Evolutionary conservation across 768 basidiomycete species (phyloP).

Genomic region (Pulveroboletus sp.): DNA sequence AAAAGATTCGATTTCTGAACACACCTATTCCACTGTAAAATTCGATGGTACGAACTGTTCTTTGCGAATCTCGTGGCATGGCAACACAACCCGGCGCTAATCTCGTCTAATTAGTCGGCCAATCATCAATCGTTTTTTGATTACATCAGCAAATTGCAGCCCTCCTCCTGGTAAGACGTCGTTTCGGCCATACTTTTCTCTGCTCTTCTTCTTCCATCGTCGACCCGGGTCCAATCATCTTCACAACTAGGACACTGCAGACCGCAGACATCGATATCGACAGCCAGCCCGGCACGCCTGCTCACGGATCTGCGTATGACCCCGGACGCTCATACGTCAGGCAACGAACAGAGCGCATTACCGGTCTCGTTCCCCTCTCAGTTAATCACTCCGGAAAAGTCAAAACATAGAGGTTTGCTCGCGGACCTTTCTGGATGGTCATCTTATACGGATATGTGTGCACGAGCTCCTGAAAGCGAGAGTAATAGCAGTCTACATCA

Average conservation of each 20-base stretch:
- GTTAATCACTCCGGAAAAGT: constrained; percentile 10
- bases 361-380: constrained; percentile 5
- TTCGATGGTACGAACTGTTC: constrained; percentile 37
- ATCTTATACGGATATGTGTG: constrained; percentile 11
- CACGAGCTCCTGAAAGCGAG: constrained; percentile 14
- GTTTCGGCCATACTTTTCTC: constrained; percentile 4
- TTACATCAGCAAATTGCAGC: constrained; percentile 22
- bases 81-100: background rate
- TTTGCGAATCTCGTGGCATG: constrained; percentile 6
- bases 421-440: constrained; percentile 13
- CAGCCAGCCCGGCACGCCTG: background rate
- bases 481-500: constrained; percentile 4
- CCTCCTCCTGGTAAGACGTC: constrained; percentile 8
- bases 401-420: constrained; percentile 5
- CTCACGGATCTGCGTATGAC: constrained; percentile 8
- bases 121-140: constrained; percentile 4
- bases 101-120: constrained; percentile 1
- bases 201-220: constrained; percentile 2
- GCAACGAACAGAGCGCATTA: constrained; percentile 1
- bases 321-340: constrained; percentile 2
- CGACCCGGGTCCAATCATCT: background rate
- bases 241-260: background rate
- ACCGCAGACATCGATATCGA: background rate
- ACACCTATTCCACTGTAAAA: constrained; percentile 80
- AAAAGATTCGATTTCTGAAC: constrained; percentile 1